Base-by-base conservation (phyloP, 2,329 filamentous ascomycete genomes). In the Sporothrix dimorphospora region DNA sequence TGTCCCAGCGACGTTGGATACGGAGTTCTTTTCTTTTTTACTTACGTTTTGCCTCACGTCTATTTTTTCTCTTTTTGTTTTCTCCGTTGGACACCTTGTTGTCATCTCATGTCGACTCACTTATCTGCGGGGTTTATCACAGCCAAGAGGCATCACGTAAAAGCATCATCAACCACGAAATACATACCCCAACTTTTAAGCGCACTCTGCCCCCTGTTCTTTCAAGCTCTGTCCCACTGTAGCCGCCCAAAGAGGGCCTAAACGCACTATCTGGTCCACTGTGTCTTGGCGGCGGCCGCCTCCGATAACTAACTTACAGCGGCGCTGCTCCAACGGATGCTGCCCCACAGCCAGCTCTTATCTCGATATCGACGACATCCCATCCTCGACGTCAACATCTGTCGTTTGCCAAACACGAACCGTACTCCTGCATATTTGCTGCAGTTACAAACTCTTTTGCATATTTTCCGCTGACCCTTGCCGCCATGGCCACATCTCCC, bases 401-500 rank as follows among this genome's bases (percentile, higher is more conserved):
- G 30, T 34, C 6, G 30, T 6, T 34, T 6, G 6, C 30, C 30
- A 34, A 6, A 34, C 30, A 34, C 30, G 6, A 3, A 3, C 30
- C 30, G 30, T 3, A 34, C 3, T 34, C 30, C 30, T 34, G 30
- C 45, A n/a, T n/a, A 47, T 19, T 1, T n/a, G 2, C 19, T 47
- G 42, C 5, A 47, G 5, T 16, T 16, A 16, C 14, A 6, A 16
- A 34, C 11, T 34, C 4, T 57, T 34, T 38, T 27, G 2, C 6
- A 34, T 9, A n/a, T 1, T n/a, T 38, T n/a, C 4, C 51, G 14
- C 12, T n/a, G n/a, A n/a, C n/a, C n/a, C n/a, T n/a, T n/a, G n/a
- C n/a, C 21, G 12, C 21, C 55, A 71, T 71, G 47, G 30, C 63
- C 12, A 45, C 45, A 9, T 40, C 69, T 8, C 69, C 55, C 1